Evolutionary conservation across 179 eudicot genomes (phyloP), one percentile per base, ranked within the genome.

Genomic region (Heliamphora pulchella): DNA sequence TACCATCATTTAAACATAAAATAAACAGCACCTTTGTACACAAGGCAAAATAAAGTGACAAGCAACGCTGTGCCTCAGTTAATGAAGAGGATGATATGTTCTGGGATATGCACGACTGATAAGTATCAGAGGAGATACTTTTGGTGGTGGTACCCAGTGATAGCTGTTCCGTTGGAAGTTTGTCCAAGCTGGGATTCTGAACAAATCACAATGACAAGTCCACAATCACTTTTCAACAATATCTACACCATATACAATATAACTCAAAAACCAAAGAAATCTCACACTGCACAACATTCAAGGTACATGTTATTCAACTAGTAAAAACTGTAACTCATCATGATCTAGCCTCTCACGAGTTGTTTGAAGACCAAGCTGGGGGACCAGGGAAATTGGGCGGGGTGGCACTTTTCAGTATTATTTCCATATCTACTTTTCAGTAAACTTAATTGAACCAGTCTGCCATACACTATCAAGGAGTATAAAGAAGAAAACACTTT

Each of bases 41-140:
- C 75, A 96, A 83, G 53, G 99, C 99, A 83, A 96, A 96, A 89
- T 96, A 96, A 70, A 96, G 87, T 41, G 98, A 90, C 96, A 92
- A 92, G 96, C 93, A 89, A 78, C 93, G 87, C 79, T 90, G 92
- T 51, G 87, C 94, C 76, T 92, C 96, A 76, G 91, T 84, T 73
- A 91, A 79, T 53, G 90, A 84, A 81, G 91, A 85, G 67, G 86
- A 76, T 81, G 89, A 77, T 62, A 77, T 66, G 85, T 81, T 85
- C 82, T 80, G 88, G 73, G 91, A 81, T 71, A 83, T 65, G 66
- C 75, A 6, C 4, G 82, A 84, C 78, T 85, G 90, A 79, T 82
- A 79, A 81, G 83, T 66, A 68, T 86, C 87, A 57, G 87, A 79
- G 78, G 92, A 81, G 44, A 82, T 48, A 71, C 87, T 90, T 80